Evolutionary conservation across 768 basidiomycete genomes (phyloP), one percentile per base, ranked within the genome.

Genomic region (Candolleomyces aberdarensis): DNA sequence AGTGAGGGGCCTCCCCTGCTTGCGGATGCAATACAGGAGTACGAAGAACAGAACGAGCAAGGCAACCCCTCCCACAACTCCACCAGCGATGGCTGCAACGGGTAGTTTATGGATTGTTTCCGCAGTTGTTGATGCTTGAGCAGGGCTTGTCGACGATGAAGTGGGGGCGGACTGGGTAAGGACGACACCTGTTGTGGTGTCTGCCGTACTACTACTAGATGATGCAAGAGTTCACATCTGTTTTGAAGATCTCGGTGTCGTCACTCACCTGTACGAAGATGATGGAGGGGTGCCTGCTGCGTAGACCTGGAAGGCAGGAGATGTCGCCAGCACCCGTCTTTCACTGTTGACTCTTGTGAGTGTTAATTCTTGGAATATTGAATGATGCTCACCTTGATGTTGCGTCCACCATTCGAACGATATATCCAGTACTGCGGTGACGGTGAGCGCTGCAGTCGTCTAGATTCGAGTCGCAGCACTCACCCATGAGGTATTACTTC

Each of bases 21-120:
- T 31, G 29, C 52, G 55, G 22, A 54, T 36, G 43, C 59, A 44
- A 44, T 39, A 60, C 29, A 60, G 13, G 11, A 47, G 39, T 9
- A 60, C 14, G 26, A 53, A 40, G 19, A 47, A 22, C 4, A 60
- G 17, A 31, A 36, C 51, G 20, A 60, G 43, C 13, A 54, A 22
- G 9, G 52, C 50, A 32, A 60, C 32, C 2, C 51, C 59, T 19
- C 59, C 59, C 6, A 60, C 36, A 19, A 44, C 43, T 9, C 59
- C 59, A 19, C 59, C 59, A 14, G 52, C 43, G 52, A 60, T 54
- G 7, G 59, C 59, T 10, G 51, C 59, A 3, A 60, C 36, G 14
- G 58, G 58, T 11, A 46, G 26, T 3, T 15, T 29, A 10, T 36
- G 36, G 36, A 1, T 36, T 11, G 17, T 56, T 13, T 36, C 20